Percentiles rank a stretch among this genome's conserved stretches.
These are phyloP conservation scores for Kodamaea neixiangensis DNA, from an alignment of 805 yeast genomes.

Conservation along the genomic window DNA sequence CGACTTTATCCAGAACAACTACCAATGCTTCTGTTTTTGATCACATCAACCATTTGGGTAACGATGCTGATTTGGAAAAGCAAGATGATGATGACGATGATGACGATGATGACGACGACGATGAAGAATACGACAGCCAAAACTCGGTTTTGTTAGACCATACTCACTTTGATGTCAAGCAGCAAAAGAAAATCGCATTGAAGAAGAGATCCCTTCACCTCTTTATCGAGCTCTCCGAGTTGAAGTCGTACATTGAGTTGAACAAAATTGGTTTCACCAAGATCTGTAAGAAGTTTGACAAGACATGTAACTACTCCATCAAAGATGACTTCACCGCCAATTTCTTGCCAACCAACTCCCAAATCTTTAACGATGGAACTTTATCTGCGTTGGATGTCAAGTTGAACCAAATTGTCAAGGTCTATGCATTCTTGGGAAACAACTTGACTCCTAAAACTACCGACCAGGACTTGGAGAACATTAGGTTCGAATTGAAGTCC, in stretches of 20 bases:
- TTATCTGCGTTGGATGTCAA: slow-evolving; percentile 44
- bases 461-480: slow-evolving; percentile 41
- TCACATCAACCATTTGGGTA: slow-evolving; percentile 28
- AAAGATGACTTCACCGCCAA: slow-evolving; percentile 55
- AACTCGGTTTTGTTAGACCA: slow-evolving; percentile 24
- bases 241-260: slow-evolving; percentile 79
- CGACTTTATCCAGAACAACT: slow-evolving; percentile 23
- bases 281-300: slow-evolving; percentile 90
- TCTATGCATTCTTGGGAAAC: slow-evolving; percentile 46
- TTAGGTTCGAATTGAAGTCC: slow-evolving; percentile 48
- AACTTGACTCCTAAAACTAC: slow-evolving; percentile 41
- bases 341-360: slow-evolving; percentile 47
- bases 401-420: slow-evolving; percentile 52
- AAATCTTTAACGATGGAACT: slow-evolving; percentile 52
- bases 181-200: slow-evolving; percentile 58
- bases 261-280: slow-evolving; percentile 88
- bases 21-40: slow-evolving; percentile 31
- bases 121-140: slow-evolving; percentile 28
- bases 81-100: slow-evolving; percentile 14
- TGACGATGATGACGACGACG: slow-evolving; percentile 27
- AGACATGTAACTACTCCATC: slow-evolving; percentile 64
- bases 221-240: slow-evolving; percentile 77
- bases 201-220: slow-evolving; percentile 65
- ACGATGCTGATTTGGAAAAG: slow-evolving; percentile 22
- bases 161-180: slow-evolving; percentile 50